These are phyloP conservation scores for Lactarius akahatsu DNA, from an alignment of 768 basidiomycete genomes.

Conservation along the genomic window DNA sequence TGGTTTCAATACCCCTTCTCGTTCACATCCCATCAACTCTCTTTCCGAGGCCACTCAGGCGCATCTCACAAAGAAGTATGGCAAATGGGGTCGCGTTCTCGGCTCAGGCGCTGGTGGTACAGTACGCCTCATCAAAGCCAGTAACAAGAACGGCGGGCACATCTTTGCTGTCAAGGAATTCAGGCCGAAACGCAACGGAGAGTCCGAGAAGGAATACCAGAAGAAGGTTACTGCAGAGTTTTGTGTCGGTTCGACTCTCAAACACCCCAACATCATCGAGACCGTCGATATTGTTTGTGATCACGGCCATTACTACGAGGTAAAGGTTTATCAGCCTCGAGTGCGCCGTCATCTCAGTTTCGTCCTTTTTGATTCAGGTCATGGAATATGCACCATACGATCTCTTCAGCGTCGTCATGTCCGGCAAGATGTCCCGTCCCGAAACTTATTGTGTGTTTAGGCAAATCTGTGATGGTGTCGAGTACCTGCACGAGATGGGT, in stretches of 20 bases:
- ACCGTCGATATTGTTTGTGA: conserved; percentile 98
- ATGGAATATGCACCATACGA: conserved; percentile 99
- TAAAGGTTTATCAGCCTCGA: conserved; percentile 37
- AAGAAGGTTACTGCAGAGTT: conserved; percentile 99
- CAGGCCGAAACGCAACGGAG: conserved; percentile 81
- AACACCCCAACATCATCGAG: conserved; percentile 95
- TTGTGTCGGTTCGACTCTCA: conserved; percentile 91
- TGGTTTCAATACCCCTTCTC: conserved; percentile 20
- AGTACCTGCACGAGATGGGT: conserved; percentile 96
- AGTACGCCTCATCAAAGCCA: conserved; percentile 90
- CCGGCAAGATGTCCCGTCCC: conserved; percentile 95
- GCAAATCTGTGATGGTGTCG: conserved; percentile 96
- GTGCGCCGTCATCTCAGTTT: conserved; percentile 17
- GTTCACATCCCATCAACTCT: conserved; percentile 49
- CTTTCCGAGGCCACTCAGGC: conserved; percentile 83
- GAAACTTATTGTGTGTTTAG: conserved; percentile 99
- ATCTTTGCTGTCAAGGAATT: conserved; percentile 99
- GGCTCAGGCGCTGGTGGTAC: conserved; percentile 99
- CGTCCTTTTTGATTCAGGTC: conserved; percentile 52
- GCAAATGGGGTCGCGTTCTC: conserved; percentile 95
- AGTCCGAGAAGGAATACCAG: conserved; percentile 96
- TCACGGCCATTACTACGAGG: conserved; percentile 98
- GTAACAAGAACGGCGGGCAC: conserved; percentile 73
- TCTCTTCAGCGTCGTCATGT: conserved; percentile 99
- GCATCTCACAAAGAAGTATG: conserved; percentile 97